phyloP scores from a whole-genome alignment of 2,329 filamentous ascomycete species.

The Polychaeton citri region DNA sequence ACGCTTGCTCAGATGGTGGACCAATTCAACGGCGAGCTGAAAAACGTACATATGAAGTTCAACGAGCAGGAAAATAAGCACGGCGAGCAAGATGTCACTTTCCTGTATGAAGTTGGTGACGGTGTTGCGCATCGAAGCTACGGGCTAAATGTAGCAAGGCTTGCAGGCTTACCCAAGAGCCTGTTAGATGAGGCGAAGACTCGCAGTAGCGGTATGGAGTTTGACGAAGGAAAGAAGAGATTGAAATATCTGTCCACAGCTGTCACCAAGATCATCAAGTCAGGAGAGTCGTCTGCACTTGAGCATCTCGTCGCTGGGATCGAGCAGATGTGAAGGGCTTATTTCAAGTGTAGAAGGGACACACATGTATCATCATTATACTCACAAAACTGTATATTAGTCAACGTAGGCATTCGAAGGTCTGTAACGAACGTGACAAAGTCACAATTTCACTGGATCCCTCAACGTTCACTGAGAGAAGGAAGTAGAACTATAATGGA shows the following conservation, averaged over 20 bases:
- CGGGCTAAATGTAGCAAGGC: conserved; percentile 77
- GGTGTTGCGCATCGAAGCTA: conserved; percentile 91
- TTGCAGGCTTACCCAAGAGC: conserved; percentile 66
- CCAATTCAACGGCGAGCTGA: conserved; percentile 54
- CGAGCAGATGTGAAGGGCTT: conserved; percentile 31
- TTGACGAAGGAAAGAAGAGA: conserved; percentile 51
- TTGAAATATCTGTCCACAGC: conserved; percentile 30
- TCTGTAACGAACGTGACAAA: too few relatives aligned
- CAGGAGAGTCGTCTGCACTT: conserved; percentile 16
- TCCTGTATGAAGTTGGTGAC: conserved; percentile 82
- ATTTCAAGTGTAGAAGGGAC: too few relatives aligned
- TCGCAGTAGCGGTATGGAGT: conserved; percentile 72
- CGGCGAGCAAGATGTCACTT: conserved; percentile 68
- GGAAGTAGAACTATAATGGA: too few relatives aligned
- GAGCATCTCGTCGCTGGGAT: conserved; percentile 29
- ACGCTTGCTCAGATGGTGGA: conserved; percentile 61
- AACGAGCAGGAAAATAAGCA: conserved; percentile 38
- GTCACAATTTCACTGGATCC: too few relatives aligned
- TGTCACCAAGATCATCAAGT: conserved; percentile 7
- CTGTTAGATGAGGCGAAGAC: conserved; percentile 67
- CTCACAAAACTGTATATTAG: too few relatives aligned
- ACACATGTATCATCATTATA: too few relatives aligned
- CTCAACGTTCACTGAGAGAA: too few relatives aligned
- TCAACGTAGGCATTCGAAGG: too few relatives aligned
- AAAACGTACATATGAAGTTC: conserved; percentile 93